Evolutionary conservation across 169 alveolate species (phyloP), one percentile per base, ranked within the genome.

Genomic region (Toxoplasma gondii): DNA sequence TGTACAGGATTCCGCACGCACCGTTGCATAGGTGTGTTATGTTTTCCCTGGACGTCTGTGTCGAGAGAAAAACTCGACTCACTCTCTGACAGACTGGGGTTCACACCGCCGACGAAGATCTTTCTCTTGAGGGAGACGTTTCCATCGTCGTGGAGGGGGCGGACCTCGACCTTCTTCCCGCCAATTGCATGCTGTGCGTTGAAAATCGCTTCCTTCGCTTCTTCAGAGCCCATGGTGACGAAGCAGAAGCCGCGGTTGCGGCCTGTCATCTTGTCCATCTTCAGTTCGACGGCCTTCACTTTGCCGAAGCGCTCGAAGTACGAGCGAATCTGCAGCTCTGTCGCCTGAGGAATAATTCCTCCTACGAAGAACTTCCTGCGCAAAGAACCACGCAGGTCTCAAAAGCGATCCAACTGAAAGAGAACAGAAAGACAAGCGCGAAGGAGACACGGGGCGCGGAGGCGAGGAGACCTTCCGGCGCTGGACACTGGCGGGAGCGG

Each of bases 321-420:
- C 67, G 90, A 82, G 38, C 90, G 90, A 31, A 82, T 82, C 67
- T 82, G 90, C 90, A 82, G 64, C 67, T 82, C 90, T 1, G 90
- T 82, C 90, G 90, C 90, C 67, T 82, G 90, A 64, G 90, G 90
- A 36, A 41, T 29, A 7, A 82, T 67, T 0, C 90, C 90, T 4
- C 90, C 90, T 41, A 82, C 90, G 90, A 82, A 82, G 64, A 82
- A 82, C 90, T 82, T 82, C 90, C 90, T 82, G 90, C 53, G 67
- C 53, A 4, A 31, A 9, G 34, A 49, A 4, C 58, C 58, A 12
- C 58, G 58, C 58, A 49, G 58, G 58, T 12, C 4, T 12, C 4
- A 12, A 49, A 12, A 49, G 12, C 22, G 12, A 49, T 7, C 58
- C 12, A 4, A 49, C 22, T 7, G 58, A 49, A 4, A 49, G 58